A percentile compares a stretch with the other conserved stretches of the same genome.
phyloP scores from a whole-genome alignment of 768 basidiomycete species.

The Melanogaster broomeanus region DNA sequence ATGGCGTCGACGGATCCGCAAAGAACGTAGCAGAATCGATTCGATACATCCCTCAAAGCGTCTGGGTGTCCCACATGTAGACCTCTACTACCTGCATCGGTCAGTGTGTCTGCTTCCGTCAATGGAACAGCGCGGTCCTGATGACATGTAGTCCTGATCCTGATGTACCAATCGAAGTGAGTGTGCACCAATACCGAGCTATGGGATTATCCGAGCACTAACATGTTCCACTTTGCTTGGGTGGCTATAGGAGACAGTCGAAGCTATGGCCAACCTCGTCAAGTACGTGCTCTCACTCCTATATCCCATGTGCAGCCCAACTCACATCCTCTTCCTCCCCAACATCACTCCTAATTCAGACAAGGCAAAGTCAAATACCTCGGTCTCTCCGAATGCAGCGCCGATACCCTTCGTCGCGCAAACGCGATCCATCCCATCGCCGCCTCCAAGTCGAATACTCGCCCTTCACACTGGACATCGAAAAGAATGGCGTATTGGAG shows the following conservation, averaged over 20 bases:
- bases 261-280: slow-evolving; percentile 53
- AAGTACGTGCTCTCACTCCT: slow-evolving; percentile 34
- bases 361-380: slow-evolving; percentile 47
- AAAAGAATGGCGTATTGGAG: slow-evolving; percentile 43
- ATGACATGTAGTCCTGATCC: slow-evolving; percentile 37
- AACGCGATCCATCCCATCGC: slow-evolving; percentile 51
- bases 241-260: slow-evolving; percentile 37
- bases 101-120: slow-evolving; percentile 4
- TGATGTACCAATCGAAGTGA: slow-evolving; percentile 48
- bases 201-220: not conserved
- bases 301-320: too few relatives aligned
- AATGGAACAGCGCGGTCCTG: not conserved
- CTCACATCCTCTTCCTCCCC: too few relatives aligned
- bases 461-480: slow-evolving; percentile 49
- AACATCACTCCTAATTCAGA: slow-evolving; percentile 24
- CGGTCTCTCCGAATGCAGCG: slow-evolving; percentile 54
- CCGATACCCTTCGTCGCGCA: slow-evolving; percentile 49
- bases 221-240: not conserved
- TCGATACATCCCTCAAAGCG: slow-evolving; percentile 42
- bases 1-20: slow-evolving; percentile 37
- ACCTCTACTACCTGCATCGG: slow-evolving; percentile 51
- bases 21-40: slow-evolving; percentile 40
- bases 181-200: not conserved
- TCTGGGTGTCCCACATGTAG: slow-evolving; percentile 44
- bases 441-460: slow-evolving; percentile 55